These are phyloP conservation scores for Kluyveromyces sp. DNA, from an alignment of 1,139 yeast genomes.

Conservation along the genomic window DNA sequence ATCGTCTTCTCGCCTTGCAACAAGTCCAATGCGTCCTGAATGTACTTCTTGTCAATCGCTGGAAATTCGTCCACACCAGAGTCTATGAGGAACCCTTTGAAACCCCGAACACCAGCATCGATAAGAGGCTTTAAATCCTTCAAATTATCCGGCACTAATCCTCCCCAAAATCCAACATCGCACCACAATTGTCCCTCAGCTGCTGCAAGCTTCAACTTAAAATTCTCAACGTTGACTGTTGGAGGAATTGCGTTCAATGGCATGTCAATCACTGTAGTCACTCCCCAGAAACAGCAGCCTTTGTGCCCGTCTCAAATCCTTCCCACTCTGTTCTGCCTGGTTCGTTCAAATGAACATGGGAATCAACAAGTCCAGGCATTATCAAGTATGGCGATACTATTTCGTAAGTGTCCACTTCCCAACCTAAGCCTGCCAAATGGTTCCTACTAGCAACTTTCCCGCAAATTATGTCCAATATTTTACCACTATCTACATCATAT, in stretches of 20 bases:
- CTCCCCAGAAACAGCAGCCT: conserved; percentile 95
- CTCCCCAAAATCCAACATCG: conserved; percentile 96
- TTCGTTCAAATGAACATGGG: conserved; percentile 89
- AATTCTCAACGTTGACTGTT: conserved; percentile 74
- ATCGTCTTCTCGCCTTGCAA: conserved; percentile 59
- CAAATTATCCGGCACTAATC: conserved; percentile 71
- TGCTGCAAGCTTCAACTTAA: conserved; percentile 66
- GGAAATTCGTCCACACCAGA: conserved; percentile 95
- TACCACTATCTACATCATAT: conserved; percentile 57
- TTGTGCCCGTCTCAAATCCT: conserved; percentile 88
- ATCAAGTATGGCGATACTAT: conserved; percentile 59
- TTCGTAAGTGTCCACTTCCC: conserved; percentile 40
- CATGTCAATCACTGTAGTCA: conserved; percentile 93
- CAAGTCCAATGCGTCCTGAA: conserved; percentile 53
- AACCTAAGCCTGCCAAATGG: conserved; percentile 36
- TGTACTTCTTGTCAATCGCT: conserved; percentile 56
- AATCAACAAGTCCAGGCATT: conserved; percentile 86
- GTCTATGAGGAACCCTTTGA: conserved; percentile 84
- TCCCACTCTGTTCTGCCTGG: conserved; percentile 97
- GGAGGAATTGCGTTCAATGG: conserved; percentile 95
- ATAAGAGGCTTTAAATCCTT: conserved; percentile 65
- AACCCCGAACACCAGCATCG: conserved; percentile 81
- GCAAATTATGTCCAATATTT: conserved; percentile 44
- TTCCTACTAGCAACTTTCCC: conserved; percentile 31
- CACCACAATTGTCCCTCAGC: conserved; percentile 83